Evolutionary conservation across 106 monocot genomes (phyloP).

Genomic region (Narthecium ossifragum): DNA sequence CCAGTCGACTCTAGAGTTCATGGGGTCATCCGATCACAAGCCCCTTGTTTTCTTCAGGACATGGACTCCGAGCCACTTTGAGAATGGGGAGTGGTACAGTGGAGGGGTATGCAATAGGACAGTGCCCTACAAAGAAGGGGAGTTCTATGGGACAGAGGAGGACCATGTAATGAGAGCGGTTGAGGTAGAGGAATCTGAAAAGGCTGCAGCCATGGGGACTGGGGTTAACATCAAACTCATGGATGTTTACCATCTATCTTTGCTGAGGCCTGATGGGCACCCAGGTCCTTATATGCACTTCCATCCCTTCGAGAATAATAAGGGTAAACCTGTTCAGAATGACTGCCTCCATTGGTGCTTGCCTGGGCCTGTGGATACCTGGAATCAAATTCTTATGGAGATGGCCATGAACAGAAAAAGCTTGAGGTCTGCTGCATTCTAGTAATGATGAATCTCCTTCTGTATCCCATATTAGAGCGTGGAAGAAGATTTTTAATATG

Average conservation of each 20-base stretch:
- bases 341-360: conserved; percentile 44
- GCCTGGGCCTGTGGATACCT: conserved; percentile 35
- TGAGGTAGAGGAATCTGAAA: conserved; percentile 46
- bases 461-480: no score
- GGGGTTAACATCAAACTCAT: conserved; percentile 22
- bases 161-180: conserved; percentile 38
- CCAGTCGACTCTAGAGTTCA: conserved; percentile 14
- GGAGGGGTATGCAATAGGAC: conserved; percentile 59
- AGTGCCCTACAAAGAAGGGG: conserved; percentile 32
- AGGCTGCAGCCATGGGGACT: conserved; percentile 4
- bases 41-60: conserved; percentile 51
- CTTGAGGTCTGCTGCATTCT: neutral
- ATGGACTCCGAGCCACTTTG: conserved; percentile 66
- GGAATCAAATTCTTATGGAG: conserved; percentile 24
- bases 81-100: conserved; percentile 56
- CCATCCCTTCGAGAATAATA: conserved; percentile 39
- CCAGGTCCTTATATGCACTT: conserved; percentile 48
- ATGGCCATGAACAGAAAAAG: conserved; percentile 5
- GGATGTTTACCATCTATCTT: conserved; percentile 45
- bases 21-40: conserved; percentile 28
- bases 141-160: conserved; percentile 19
- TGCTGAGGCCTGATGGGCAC: conserved; percentile 62
- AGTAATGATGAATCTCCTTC: neutral
- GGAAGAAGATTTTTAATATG: no score
- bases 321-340: conserved; percentile 20